A percentile compares a stretch with the other conserved stretches of the same genome.
phyloP scores from a whole-genome alignment of 2,329 filamentous ascomycete species.

The Tolypocladium capitatum region DNA sequence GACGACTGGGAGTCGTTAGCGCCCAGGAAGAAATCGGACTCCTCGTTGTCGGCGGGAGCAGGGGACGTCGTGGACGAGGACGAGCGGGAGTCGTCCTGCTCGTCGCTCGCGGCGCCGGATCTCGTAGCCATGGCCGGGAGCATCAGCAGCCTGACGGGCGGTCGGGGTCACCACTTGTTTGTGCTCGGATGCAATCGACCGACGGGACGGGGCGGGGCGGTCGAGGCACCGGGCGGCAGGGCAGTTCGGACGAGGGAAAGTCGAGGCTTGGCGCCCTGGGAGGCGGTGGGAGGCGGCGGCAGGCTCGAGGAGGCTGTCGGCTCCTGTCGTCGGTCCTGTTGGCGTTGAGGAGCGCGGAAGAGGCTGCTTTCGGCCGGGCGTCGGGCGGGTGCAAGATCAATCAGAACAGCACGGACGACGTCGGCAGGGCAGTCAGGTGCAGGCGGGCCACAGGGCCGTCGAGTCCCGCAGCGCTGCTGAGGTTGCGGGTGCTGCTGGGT shows the following conservation, averaged over 20 bases:
- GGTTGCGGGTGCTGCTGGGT: background rate
- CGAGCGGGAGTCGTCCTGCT: conserved; percentile 40
- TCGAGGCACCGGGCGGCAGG: background rate
- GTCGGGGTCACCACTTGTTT: background rate
- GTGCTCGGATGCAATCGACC: background rate
- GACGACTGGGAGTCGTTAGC: conserved; percentile 92
- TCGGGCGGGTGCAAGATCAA: background rate
- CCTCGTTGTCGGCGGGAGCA: conserved; percentile 66
- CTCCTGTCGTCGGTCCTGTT: background rate
- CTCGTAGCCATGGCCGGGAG: conserved; percentile 9
- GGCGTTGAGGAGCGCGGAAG: background rate
- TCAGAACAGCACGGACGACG: background rate
- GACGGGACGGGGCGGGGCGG: background rate
- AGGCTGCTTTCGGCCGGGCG: background rate
- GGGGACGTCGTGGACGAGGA: conserved; percentile 64
- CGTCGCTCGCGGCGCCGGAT: conserved; percentile 13
- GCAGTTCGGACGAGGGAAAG: background rate
- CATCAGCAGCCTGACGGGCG: conserved; percentile 2
- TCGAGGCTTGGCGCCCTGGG: background rate
- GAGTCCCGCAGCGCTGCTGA: background rate
- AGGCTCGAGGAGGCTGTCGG: background rate
- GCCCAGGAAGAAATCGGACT: conserved; percentile 82
- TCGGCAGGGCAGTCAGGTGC: background rate
- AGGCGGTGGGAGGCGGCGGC: background rate
- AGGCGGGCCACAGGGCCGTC: background rate